Evolutionary conservation across 192 early-diverging fungal genomes (phyloP), one percentile per base, ranked within the genome.

Genomic region (Dimargaris cristalligena): DNA sequence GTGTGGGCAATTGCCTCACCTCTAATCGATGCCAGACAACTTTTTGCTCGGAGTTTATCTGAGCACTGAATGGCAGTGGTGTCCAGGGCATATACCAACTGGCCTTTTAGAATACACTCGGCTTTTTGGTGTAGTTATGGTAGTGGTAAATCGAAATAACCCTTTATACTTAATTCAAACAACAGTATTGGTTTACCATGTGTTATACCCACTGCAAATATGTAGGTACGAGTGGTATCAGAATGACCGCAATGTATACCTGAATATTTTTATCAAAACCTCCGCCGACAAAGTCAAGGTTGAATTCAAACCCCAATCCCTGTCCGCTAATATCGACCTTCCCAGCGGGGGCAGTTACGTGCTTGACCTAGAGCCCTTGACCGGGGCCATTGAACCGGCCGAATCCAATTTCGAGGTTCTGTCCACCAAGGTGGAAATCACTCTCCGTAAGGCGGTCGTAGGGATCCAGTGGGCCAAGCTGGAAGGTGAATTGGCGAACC

Each of bases 161-260:
- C n/a, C n/a, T n/a, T n/a, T n/a, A n/a, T n/a, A n/a, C n/a, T n/a
- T n/a, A n/a, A n/a, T n/a, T n/a, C n/a, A n/a, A n/a, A n/a, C n/a
- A n/a, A n/a, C n/a, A n/a, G n/a, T n/a, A n/a, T n/a, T n/a, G n/a
- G n/a, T n/a, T n/a, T n/a, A n/a, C n/a, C n/a, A n/a, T n/a, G n/a
- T n/a, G n/a, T n/a, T n/a, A n/a, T n/a, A n/a, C n/a, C n/a, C n/a
- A n/a, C n/a, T n/a, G n/a, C n/a, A n/a, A n/a, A n/a, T n/a, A n/a
- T n/a, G n/a, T n/a, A 85, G 94, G 62, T 92, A 96, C 62, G 94
- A 97, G 72, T 97, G 92, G 94, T 96, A 88, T 72, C 96, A 99
- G 69, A 99, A 85, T 63, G 96, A 97, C 59, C 65, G 73, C 28
- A 81, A 70, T 70, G 85, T 99, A 32, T 92, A 83, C 14, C 67